These are phyloP conservation scores for Coemansia sp. DNA, from an alignment of 192 early-diverging fungal species.

Conservation along the genomic window DNA sequence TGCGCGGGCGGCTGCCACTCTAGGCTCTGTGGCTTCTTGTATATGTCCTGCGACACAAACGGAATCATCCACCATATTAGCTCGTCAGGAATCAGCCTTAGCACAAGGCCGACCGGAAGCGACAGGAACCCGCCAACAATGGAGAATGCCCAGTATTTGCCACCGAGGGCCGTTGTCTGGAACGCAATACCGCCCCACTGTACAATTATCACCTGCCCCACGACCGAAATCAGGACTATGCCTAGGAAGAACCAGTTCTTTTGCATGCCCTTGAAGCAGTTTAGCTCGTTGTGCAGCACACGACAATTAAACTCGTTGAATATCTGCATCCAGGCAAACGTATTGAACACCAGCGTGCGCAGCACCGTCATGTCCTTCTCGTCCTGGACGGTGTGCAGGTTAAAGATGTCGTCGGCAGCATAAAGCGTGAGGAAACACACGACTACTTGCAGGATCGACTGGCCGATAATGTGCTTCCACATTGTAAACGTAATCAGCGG, in stretches of 20 bases:
- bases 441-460: constrained; percentile 84
- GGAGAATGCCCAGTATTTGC: constrained; percentile 79
- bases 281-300: constrained; percentile 69
- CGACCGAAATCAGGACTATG: constrained; percentile 72
- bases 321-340: constrained; percentile 87
- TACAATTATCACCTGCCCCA: constrained; percentile 85
- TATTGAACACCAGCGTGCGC: constrained; percentile 86
- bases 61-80: constrained; percentile 55
- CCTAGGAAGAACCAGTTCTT: constrained; percentile 76
- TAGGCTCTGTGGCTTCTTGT: constrained; percentile 48
- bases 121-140: constrained; percentile 74
- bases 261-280: constrained; percentile 80
- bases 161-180: constrained; percentile 64
- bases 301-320: constrained; percentile 91
- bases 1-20: constrained; percentile 52
- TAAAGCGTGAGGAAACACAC: constrained; percentile 78
- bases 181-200: constrained; percentile 87
- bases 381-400: constrained; percentile 53
- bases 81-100: constrained; percentile 83
- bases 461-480: constrained; percentile 95
- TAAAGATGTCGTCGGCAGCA: constrained; percentile 60
- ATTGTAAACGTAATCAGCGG: constrained; percentile 85
- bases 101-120: constrained; percentile 78
- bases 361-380: constrained; percentile 51
- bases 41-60: constrained; percentile 48